These are phyloP conservation scores for Syncephalis plumigaleata DNA, from an alignment of 371 early-diverging fungal species.

Conservation along the genomic window DNA sequence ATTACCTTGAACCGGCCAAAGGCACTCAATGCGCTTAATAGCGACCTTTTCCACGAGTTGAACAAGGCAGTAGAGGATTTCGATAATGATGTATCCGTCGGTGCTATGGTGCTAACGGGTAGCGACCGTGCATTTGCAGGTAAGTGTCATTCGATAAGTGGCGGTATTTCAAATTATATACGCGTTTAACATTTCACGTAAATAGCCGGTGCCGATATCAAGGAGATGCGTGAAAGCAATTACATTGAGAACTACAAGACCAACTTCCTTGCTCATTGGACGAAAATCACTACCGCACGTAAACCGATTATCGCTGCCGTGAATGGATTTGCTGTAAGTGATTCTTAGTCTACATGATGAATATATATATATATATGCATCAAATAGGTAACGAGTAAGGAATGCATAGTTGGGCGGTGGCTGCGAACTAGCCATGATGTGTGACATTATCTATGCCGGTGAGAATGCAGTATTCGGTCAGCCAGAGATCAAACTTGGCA, in stretches of 20 bases:
- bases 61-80: constrained; percentile 69
- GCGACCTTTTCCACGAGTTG: constrained; percentile 78
- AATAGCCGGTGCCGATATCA: constrained; percentile 95
- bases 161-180: background rate
- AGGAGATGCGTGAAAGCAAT: constrained; percentile 85
- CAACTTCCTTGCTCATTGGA: constrained; percentile 91
- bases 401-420: constrained; percentile 87
- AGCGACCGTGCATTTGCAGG: constrained; percentile 92
- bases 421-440: constrained; percentile 98
- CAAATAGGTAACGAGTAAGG: too few relatives aligned
- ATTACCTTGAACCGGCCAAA: constrained; percentile 88
- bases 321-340: constrained; percentile 84
- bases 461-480: constrained; percentile 94
- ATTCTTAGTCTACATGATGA: background rate
- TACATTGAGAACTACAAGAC: constrained; percentile 74
- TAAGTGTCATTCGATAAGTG: constrained; percentile 10
- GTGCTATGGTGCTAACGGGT: constrained; percentile 91
- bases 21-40: constrained; percentile 92
- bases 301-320: constrained; percentile 97
- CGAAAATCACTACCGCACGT: constrained; percentile 67
- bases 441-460: constrained; percentile 97
- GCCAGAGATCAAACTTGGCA: constrained; percentile 96
- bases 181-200: background rate
- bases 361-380: background rate
- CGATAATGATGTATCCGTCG: constrained; percentile 61